These are phyloP conservation scores for Begonia masoniana DNA, from an alignment of 306 rosid species.

Conservation along the genomic window DNA sequence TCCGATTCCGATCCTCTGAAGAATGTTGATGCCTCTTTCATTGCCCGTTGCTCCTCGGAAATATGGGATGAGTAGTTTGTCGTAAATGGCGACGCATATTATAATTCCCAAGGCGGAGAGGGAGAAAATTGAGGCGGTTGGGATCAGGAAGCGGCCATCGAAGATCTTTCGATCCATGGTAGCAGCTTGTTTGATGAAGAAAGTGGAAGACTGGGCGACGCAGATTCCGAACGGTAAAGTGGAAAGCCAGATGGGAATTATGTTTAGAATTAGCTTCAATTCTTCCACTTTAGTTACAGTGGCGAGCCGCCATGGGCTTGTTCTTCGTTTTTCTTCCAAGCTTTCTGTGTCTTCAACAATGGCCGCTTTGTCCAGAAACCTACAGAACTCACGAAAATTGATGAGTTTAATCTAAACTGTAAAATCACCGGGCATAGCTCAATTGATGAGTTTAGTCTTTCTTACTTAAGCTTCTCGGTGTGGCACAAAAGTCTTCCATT, in stretches of 20 bases:
- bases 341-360: constrained; percentile 16
- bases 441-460: constrained; percentile 1
- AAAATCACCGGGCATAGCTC: background rate
- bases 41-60: constrained; percentile 18
- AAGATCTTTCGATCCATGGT: constrained; percentile 25
- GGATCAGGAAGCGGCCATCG: constrained; percentile 27
- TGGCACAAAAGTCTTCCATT: constrained; percentile 39
- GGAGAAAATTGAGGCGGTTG: constrained; percentile 15
- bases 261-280: constrained; percentile 18
- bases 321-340: constrained; percentile 14
- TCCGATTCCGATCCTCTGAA: constrained; percentile 29
- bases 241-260: constrained; percentile 38
- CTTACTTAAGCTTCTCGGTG: constrained; percentile 61
- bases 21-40: constrained; percentile 23
- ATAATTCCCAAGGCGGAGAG: constrained; percentile 15
- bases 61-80: constrained; percentile 13
- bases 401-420: background rate
- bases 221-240: constrained; percentile 23
- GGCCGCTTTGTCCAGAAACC: constrained; percentile 31
- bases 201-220: constrained; percentile 12
- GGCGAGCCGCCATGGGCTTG: constrained; percentile 24
- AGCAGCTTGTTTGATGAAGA: constrained; percentile 5
- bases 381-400: background rate
- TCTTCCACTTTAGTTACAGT: constrained; percentile 30
- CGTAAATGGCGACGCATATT: constrained; percentile 26